A percentile compares a stretch with the other conserved stretches of the same genome.
phyloP scores from a whole-genome alignment of 345 rosid genomes.

The Camelina neglecta region DNA sequence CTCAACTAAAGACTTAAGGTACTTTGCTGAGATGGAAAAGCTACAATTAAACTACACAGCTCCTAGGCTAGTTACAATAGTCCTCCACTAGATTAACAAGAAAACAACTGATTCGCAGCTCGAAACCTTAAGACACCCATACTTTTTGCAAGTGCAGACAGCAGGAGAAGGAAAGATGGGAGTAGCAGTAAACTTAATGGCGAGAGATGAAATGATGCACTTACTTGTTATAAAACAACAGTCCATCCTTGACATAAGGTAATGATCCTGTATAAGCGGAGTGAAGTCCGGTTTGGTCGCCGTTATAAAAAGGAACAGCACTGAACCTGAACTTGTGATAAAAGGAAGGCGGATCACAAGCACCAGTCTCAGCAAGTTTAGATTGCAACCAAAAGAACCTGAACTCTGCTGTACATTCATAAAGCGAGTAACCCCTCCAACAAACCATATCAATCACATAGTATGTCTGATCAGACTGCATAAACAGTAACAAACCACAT shows the following conservation, averaged over 20 bases:
- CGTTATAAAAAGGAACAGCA: constrained; percentile 60
- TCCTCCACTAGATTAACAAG: background rate
- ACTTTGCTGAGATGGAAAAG: background rate
- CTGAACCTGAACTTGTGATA: constrained; percentile 75
- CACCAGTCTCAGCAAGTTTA: constrained; percentile 88
- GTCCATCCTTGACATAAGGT: constrained; percentile 86
- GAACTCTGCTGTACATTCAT: constrained; percentile 90
- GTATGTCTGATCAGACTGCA: constrained; percentile 85
- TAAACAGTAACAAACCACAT: constrained; percentile 25
- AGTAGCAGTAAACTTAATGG: constrained; percentile 11
- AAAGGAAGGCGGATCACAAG: constrained; percentile 73
- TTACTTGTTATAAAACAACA: constrained; percentile 93
- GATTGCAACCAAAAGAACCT: constrained; percentile 92
- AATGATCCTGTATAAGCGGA: constrained; percentile 63
- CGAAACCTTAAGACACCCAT: constrained; percentile 20
- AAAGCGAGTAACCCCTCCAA: constrained; percentile 90
- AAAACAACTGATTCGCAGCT: constrained; percentile 35
- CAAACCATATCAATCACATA: constrained; percentile 94
- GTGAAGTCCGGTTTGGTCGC: constrained; percentile 74
- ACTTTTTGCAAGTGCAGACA: constrained; percentile 15
- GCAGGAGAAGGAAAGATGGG: background rate
- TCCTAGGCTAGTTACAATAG: background rate
- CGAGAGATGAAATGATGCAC: constrained; percentile 24
- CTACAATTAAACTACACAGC: background rate
- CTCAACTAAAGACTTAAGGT: constrained; percentile 1